phyloP scores from a whole-genome alignment of 2,329 filamentous ascomycete species.

The Arthroderma sp. region DNA sequence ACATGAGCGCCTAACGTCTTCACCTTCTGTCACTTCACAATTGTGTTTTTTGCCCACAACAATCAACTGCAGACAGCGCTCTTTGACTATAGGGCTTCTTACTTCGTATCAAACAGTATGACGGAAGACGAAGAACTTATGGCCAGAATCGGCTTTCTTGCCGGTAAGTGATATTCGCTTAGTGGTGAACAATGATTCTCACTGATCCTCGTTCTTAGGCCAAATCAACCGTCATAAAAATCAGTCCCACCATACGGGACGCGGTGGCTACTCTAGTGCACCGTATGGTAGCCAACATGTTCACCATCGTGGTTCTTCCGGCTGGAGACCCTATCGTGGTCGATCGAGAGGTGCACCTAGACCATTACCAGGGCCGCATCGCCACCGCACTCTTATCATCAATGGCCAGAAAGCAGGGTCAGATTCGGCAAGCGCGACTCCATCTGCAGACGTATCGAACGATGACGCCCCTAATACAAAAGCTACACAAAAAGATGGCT shows the following conservation, averaged over 20 bases:
- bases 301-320: constrained; percentile 17
- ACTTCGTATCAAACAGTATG: constrained; percentile 18
- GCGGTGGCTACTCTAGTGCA: constrained; percentile 15
- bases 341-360: constrained; percentile 29
- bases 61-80: no score
- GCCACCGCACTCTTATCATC: constrained; percentile 52
- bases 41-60: no score
- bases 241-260: constrained; percentile 23
- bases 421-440: constrained; percentile 13
- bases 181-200: constrained; percentile 20
- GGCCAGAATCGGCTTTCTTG: constrained; percentile 43
- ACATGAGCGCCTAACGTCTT: no score
- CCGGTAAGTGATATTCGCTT: constrained; percentile 31
- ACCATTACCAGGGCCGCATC: constrained; percentile 29
- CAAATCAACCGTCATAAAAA: constrained; percentile 72
- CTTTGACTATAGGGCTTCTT: neutral
- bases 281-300: constrained; percentile 10
- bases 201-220: constrained; percentile 34
- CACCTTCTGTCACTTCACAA: no score
- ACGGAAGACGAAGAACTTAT: constrained; percentile 44
- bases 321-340: constrained; percentile 32
- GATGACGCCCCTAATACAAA: constrained; percentile 19
- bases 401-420: constrained; percentile 32
- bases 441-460: constrained; percentile 16
- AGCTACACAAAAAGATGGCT: constrained; percentile 33